Base-by-base conservation (phyloP, 164 flowering plant genomes). In the Cinnamomum micranthum region DNA sequence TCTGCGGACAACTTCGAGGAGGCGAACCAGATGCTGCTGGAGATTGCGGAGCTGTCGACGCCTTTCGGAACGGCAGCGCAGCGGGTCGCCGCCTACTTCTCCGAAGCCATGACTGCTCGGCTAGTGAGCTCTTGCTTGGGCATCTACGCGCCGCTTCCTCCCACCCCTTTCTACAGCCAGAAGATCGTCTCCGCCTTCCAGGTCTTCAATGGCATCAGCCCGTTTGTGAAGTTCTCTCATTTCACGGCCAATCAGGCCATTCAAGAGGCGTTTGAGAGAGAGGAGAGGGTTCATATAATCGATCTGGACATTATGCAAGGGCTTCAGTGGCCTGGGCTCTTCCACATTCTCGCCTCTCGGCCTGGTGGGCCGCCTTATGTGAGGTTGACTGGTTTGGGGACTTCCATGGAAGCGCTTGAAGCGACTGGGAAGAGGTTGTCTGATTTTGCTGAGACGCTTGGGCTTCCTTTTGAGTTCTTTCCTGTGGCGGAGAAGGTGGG, bases 281-380 rank as follows among this genome's bases (percentile, higher is more conserved):
- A 96, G 80, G 97, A 94, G 62, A 81, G 95, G 73, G 97, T 96
- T 60, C 99, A 96, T 80, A 94, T 96, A 33, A 91, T 96, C 71
- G 98, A 96, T 73, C 91, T 94, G 2, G 99, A 96, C 78, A 94
- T 96, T 63, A 96, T 93, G 98, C 98, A 96, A 74, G 99, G 99
- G 2, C 80, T 96, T 14, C 98, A 96, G 70, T 96, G 99, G 98
- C 99, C 99, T 0, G 98, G 98, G 0, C 83, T 96, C 19, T 96
- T 96, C 50, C 98, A 93, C 76, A 94, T 93, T 65, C 81, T 96
- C 12, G 99, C 98, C 0, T 92, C 98, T 0, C 79, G 99, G 12
- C 92, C 97, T 10, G 97, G 98, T 5, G 97, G 98, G 0, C 96
- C 98, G 0, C 97, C 98, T 0, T 86, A 75, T 72, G 97, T 96